Evolutionary conservation across 2,329 filamentous ascomycete species (phyloP).

Genomic region (Tolypocladium album): DNA sequence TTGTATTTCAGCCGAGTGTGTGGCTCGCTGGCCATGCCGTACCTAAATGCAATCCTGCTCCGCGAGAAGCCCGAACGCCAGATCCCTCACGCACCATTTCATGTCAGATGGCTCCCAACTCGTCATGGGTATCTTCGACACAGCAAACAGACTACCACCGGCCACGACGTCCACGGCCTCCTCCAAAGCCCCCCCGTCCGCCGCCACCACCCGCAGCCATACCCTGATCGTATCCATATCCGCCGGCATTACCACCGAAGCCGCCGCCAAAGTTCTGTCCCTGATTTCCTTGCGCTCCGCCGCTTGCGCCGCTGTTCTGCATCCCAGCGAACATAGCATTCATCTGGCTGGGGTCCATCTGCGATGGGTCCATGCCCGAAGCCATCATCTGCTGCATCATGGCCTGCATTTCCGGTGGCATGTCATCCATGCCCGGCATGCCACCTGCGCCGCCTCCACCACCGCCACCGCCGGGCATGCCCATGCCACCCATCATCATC

Average conservation of each 20-base stretch:
- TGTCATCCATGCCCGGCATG: slow-evolving; percentile 51
- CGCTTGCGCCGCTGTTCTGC: slow-evolving; percentile 34
- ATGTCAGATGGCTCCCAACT: not conserved
- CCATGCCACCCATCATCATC: slow-evolving; percentile 52
- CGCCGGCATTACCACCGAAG: slow-evolving; percentile 42
- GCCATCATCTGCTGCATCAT: slow-evolving; percentile 65
- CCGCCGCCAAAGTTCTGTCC: slow-evolving; percentile 38
- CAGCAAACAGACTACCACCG: slow-evolving; percentile 9
- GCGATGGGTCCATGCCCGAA: slow-evolving; percentile 51
- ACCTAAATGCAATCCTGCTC: not conserved
- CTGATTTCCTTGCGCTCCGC: slow-evolving; percentile 36
- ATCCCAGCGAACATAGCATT: slow-evolving; percentile 49
- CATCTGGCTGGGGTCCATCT: slow-evolving; percentile 52
- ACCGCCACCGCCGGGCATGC: slow-evolving; percentile 27
- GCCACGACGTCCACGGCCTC: slow-evolving; percentile 19
- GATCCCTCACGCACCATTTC: not conserved
- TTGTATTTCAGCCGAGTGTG: not conserved
- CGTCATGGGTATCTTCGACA: not conserved
- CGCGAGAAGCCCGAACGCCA: not conserved
- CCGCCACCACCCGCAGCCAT: slow-evolving; percentile 31
- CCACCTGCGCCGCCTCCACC: slow-evolving; percentile 19
- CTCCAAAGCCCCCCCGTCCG: slow-evolving; percentile 13
- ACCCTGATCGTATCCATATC: slow-evolving; percentile 37
- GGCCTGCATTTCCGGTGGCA: slow-evolving; percentile 54
- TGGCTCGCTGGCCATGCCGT: not conserved